A percentile compares a stretch with the other conserved stretches of the same genome.
phyloP scores from a whole-genome alignment of 2,329 filamentous ascomycete genomes.

The Ophiocordyceps camponoti-saundersi region DNA sequence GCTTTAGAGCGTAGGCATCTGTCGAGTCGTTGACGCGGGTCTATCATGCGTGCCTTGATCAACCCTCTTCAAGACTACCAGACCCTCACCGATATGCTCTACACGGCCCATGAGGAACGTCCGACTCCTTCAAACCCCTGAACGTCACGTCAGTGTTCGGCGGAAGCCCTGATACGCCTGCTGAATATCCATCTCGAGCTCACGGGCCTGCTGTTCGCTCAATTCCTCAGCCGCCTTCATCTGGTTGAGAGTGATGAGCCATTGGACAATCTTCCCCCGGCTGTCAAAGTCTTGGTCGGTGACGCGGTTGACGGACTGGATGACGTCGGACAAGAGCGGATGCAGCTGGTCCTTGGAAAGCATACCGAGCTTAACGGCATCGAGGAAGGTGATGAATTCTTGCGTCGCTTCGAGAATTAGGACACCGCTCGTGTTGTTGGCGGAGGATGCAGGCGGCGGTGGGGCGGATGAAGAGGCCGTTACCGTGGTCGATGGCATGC shows the following conservation, averaged over 20 bases:
- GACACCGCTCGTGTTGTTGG: conserved; percentile 37
- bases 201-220: conserved; percentile 69
- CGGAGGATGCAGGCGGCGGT: conserved; percentile 22
- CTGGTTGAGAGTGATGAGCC: conserved; percentile 92
- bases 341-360: conserved; percentile 94
- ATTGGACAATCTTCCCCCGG: conserved; percentile 93
- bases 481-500: conserved; percentile 72
- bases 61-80: background rate
- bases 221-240: conserved; percentile 93
- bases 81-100: background rate
- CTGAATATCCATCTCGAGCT: conserved; percentile 86
- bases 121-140: background rate
- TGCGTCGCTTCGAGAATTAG: conserved; percentile 84
- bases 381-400: conserved; percentile 96
- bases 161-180: conserved; percentile 92
- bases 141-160: conserved; percentile 42
- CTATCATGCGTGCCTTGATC: background rate
- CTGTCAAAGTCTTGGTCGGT: conserved; percentile 91
- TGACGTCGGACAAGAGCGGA: conserved; percentile 83
- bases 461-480: conserved; percentile 31
- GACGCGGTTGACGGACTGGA: conserved; percentile 93
- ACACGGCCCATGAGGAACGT: background rate
- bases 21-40: background rate
- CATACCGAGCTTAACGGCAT: conserved; percentile 82
- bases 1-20: no score